Evolutionary conservation across 192 early-diverging fungal genomes (phyloP).

Genomic region (Backusella circina): DNA sequence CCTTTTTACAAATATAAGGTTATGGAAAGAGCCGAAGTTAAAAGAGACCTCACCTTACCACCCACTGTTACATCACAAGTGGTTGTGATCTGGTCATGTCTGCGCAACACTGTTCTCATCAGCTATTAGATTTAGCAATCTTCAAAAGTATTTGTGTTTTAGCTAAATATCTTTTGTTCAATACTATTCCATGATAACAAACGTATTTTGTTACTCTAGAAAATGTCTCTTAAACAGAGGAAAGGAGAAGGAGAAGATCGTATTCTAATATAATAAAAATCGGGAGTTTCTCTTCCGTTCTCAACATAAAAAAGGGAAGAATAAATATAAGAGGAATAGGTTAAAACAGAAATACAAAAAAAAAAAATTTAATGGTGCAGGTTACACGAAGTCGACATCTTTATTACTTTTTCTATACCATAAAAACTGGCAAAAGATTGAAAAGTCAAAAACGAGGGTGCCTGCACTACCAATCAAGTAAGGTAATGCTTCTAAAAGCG

Average conservation of each 20-base stretch:
- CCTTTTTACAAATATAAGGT: neutral
- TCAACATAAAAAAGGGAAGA: neutral
- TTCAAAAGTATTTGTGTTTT: neutral
- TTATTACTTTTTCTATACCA: slow-evolving; percentile 22
- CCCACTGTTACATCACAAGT: neutral
- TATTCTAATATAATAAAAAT: neutral
- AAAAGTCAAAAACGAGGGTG: slow-evolving; percentile 67
- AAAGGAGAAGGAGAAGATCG: neutral
- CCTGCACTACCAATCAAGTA: slow-evolving; percentile 68
- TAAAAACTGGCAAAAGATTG: slow-evolving; percentile 56
- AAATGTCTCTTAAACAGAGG: neutral
- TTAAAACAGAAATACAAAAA: neutral
- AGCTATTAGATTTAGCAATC: no score
- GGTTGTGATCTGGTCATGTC: neutral
- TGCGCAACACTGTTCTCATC: neutral
- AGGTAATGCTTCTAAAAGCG: slow-evolving; percentile 41
- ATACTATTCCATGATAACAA: neutral
- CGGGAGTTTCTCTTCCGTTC: slow-evolving; percentile 1
- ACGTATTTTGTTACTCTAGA: neutral
- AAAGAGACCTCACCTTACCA: neutral
- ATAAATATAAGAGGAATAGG: neutral
- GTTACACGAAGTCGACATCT: neutral
- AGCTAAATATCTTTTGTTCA: neutral
- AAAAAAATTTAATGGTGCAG: neutral
- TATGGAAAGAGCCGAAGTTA: neutral